Evolutionary conservation across 1,284 basidiomycete genomes (phyloP).

Genomic region (Rhodotorula sp.): DNA sequence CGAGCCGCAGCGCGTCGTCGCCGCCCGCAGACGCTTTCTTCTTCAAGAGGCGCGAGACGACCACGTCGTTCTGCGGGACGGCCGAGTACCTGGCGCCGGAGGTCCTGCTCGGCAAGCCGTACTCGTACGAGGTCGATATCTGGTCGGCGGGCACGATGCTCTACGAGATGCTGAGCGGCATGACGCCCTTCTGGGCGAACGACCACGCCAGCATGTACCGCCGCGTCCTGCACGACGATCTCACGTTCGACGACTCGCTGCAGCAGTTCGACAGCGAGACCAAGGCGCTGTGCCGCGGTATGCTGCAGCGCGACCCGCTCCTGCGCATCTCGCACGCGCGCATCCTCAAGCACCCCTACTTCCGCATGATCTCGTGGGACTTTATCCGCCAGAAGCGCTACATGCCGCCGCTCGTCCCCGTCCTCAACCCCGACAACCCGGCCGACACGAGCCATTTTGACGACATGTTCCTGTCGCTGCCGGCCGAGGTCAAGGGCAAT

Average conservation of each 20-base stretch:
- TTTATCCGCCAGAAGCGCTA: slow-evolving; percentile 27
- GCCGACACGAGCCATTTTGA: slow-evolving; percentile 98
- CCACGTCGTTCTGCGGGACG: slow-evolving; percentile 56
- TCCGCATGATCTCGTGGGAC: slow-evolving; percentile 71
- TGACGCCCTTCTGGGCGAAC: slow-evolving; percentile 87
- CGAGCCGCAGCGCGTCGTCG: slow-evolving; percentile 25
- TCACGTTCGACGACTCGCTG: slow-evolving; percentile 66
- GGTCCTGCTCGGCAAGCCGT: slow-evolving; percentile 85
- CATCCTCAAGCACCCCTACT: slow-evolving; percentile 89
- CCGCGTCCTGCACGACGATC: slow-evolving; percentile 79
- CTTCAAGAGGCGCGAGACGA: slow-evolving; percentile 28
- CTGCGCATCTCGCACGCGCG: slow-evolving; percentile 87
- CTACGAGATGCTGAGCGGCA: slow-evolving; percentile 89
- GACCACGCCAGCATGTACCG: slow-evolving; percentile 95
- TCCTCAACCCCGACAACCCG: slow-evolving; percentile 87
- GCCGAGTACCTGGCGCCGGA: slow-evolving; percentile 78
- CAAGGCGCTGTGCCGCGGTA: slow-evolving; percentile 87
- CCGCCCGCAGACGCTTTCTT: slow-evolving; percentile 28
- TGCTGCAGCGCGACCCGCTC: slow-evolving; percentile 87
- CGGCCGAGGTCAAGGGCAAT: slow-evolving; percentile 15
- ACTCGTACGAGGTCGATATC: slow-evolving; percentile 93
- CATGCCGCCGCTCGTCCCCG: slow-evolving; percentile 95
- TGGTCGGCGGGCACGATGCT: slow-evolving; percentile 98
- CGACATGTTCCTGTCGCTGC: slow-evolving; percentile 73
- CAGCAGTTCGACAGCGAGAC: slow-evolving; percentile 89